These are phyloP conservation scores for Eucalyptus guilfoylei DNA, from an alignment of 345 rosid species.

Conservation along the genomic window DNA sequence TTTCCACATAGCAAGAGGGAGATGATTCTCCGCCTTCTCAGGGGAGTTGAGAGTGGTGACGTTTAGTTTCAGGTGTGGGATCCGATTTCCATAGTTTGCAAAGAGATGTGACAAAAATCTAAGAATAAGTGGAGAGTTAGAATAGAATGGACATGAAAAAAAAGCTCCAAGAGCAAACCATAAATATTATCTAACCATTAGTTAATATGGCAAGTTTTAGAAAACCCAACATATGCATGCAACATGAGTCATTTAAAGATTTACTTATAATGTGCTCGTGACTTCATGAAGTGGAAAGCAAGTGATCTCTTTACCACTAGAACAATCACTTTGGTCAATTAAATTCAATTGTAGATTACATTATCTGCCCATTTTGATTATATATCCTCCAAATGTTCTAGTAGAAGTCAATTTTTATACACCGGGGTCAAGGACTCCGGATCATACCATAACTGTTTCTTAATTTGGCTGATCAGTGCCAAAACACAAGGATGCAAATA, in stretches of 20 bases:
- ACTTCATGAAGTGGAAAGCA: neutral
- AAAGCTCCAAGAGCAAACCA: neutral
- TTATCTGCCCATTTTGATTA: neutral
- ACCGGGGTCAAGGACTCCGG: neutral
- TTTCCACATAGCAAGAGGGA: too few species aligned
- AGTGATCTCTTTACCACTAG: neutral
- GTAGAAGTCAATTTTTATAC: neutral
- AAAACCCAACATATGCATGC: neutral
- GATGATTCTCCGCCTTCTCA: too few species aligned
- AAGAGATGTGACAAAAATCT: too few species aligned
- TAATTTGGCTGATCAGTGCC: neutral
- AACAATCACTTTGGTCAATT: neutral
- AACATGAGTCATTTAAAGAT: neutral
- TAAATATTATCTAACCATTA: neutral
- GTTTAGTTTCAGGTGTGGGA: too few species aligned
- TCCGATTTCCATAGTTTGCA: accelerated
- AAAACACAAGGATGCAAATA: neutral
- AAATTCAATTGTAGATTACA: neutral
- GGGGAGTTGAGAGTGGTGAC: accelerated
- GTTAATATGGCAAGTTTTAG: neutral
- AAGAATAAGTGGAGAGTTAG: too few species aligned
- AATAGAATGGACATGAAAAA: too few species aligned
- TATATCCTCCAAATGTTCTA: neutral
- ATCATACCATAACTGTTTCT: neutral
- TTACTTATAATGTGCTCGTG: neutral